These are phyloP conservation scores for Rosa multiflora DNA, from an alignment of 306 rosid genomes.

Conservation along the genomic window DNA sequence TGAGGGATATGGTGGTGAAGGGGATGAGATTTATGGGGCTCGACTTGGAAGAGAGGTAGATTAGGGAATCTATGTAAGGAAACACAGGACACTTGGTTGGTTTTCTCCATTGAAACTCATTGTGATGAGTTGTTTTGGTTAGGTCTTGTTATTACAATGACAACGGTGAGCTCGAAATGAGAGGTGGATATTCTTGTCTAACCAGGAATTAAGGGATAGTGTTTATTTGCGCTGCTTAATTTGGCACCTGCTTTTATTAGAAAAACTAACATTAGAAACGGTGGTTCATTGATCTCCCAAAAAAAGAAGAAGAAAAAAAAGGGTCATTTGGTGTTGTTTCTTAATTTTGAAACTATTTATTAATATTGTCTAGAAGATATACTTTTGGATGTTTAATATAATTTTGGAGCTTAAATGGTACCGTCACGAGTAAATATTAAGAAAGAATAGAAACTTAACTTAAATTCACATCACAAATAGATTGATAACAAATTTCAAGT, in stretches of 20 bases:
- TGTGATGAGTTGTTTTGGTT: background rate
- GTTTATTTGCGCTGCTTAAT: background rate
- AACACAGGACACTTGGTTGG: conserved; percentile 1
- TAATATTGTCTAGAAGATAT: background rate
- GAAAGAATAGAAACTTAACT: too few species aligned
- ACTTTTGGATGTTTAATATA: background rate
- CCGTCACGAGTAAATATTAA: too few species aligned
- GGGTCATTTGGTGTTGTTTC: background rate
- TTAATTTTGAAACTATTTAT: too few species aligned
- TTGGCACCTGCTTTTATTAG: background rate
- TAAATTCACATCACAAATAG: too few species aligned
- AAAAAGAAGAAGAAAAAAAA: too few species aligned
- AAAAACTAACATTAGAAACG: background rate
- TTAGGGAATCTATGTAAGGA: background rate
- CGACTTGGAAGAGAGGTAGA: conserved; percentile 6
- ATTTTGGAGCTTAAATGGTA: too few species aligned
- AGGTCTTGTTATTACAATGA: background rate
- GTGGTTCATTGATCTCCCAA: too few species aligned
- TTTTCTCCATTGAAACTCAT: background rate
- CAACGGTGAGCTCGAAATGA: background rate
- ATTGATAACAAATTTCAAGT: too few species aligned
- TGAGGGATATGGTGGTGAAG: background rate
- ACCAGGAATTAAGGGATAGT: background rate
- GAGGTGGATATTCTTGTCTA: conserved; percentile 7
- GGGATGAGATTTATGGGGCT: conserved; percentile 2